These are phyloP conservation scores for Yamadazyma paraphyllophila DNA, from an alignment of 805 yeast genomes.

Conservation along the genomic window DNA sequence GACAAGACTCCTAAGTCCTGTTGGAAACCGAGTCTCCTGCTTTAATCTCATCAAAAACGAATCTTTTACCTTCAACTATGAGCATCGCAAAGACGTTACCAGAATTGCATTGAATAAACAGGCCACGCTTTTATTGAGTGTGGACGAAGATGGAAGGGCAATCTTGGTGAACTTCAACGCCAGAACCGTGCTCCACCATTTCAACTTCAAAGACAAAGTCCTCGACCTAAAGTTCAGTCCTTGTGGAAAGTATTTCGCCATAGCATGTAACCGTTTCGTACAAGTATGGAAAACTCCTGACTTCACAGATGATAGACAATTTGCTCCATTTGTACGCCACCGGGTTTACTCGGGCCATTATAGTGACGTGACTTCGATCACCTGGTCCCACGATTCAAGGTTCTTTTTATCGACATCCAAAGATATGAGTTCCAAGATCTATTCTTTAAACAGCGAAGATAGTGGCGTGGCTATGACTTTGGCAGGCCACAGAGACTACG, in stretches of 20 bases:
- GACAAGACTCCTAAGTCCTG: slow-evolving; percentile 78
- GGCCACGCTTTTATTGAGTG: slow-evolving; percentile 73
- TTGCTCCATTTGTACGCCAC: slow-evolving; percentile 93
- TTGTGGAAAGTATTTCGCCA: slow-evolving; percentile 83
- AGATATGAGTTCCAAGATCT: slow-evolving; percentile 85
- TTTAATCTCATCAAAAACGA: slow-evolving; percentile 83
- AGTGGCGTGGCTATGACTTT: slow-evolving; percentile 75
- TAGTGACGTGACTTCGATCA: slow-evolving; percentile 69
- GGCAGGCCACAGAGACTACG: slow-evolving; percentile 91
- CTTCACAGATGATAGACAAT: slow-evolving; percentile 77
- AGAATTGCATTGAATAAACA: slow-evolving; percentile 81
- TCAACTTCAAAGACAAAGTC: slow-evolving; percentile 84
- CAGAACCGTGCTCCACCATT: slow-evolving; percentile 85
- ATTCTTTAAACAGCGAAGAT: slow-evolving; percentile 69
- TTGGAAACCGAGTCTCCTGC: slow-evolving; percentile 87
- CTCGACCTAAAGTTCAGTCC: slow-evolving; percentile 79
- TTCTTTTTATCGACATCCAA: slow-evolving; percentile 83
- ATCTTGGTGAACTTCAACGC: slow-evolving; percentile 82
- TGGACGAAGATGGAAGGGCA: slow-evolving; percentile 91
- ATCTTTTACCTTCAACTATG: slow-evolving; percentile 87
- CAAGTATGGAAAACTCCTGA: slow-evolving; percentile 95
- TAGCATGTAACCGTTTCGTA: slow-evolving; percentile 75
- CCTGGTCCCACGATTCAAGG: slow-evolving; percentile 91
- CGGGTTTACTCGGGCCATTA: slow-evolving; percentile 92
- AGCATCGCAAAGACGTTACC: slow-evolving; percentile 82